phyloP scores from a whole-genome alignment of 495 filamentous ascomycete genomes.

The Cercophora samala region DNA sequence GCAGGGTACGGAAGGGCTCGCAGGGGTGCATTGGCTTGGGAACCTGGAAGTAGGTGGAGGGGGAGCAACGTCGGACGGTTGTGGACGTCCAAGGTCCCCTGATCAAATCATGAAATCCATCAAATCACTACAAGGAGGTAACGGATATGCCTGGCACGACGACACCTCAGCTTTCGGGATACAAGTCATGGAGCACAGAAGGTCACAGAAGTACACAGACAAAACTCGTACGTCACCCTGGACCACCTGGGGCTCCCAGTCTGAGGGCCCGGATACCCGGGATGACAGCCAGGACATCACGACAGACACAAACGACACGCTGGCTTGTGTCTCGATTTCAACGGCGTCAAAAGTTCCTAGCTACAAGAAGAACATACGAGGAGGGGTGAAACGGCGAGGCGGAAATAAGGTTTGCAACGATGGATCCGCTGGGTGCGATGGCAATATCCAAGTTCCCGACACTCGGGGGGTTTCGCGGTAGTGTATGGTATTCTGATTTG shows the following conservation, averaged over 20 bases:
- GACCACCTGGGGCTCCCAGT: not conserved
- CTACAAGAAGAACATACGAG: not conserved
- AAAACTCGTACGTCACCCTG: not conserved
- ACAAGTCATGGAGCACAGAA: not conserved
- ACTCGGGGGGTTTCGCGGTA: not conserved
- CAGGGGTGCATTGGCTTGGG: not conserved
- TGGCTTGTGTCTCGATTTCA: not conserved
- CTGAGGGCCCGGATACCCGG: not conserved
- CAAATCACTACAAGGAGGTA: too few relatives aligned
- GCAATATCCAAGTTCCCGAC: conserved; percentile 1
- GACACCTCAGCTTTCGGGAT: not conserved
- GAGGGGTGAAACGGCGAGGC: not conserved
- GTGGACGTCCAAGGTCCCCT: not conserved
- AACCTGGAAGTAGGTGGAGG: not conserved
- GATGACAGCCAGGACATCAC: not conserved
- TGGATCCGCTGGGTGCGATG: not conserved
- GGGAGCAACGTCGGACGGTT: not conserved
- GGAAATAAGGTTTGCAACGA: conserved; percentile 8
- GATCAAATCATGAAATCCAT: not conserved
- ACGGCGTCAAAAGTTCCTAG: not conserved
- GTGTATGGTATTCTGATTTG: not conserved
- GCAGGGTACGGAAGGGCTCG: not conserved
- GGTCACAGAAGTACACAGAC: not conserved
- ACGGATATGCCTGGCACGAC: too few relatives aligned
- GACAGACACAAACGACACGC: not conserved